Percentiles rank a stretch among this genome's conserved stretches.
Evolutionary conservation across 257 asterid species (phyloP).

Genomic region (Solanum piurae): DNA sequence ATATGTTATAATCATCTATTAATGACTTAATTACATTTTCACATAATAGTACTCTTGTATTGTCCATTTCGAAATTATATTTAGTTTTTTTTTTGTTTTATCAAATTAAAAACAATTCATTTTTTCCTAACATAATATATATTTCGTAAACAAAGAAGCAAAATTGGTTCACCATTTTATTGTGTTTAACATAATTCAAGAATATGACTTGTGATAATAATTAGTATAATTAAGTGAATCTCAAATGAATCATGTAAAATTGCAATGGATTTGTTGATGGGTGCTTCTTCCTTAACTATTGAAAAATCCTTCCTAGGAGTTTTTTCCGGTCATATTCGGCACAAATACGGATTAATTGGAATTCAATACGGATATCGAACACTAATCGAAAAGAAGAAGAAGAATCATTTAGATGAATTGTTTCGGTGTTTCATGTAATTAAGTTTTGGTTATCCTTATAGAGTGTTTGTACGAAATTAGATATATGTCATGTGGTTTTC

Average conservation of each 20-base stretch:
- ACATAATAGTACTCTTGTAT: background rate
- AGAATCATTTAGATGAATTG: background rate
- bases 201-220: background rate
- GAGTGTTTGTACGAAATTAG: no score
- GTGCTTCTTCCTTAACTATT: background rate
- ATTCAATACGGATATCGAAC: background rate
- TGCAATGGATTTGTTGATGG: background rate
- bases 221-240: background rate
- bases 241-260: background rate
- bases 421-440: background rate
- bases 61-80: background rate
- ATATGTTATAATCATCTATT: background rate
- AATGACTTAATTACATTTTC: background rate
- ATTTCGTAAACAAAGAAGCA: background rate
- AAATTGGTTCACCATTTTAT: background rate
- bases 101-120: background rate
- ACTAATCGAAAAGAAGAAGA: accelerated
- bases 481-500: background rate
- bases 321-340: background rate
- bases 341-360: background rate
- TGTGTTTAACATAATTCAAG: background rate
- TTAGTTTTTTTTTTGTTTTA: background rate
- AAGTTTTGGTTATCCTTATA: background rate
- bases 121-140: background rate
- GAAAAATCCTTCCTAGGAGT: background rate